A percentile compares a stretch with the other conserved stretches of the same genome.
phyloP scores from a whole-genome alignment of 805 yeast genomes.

The Brettanomyces naardenensis region DNA sequence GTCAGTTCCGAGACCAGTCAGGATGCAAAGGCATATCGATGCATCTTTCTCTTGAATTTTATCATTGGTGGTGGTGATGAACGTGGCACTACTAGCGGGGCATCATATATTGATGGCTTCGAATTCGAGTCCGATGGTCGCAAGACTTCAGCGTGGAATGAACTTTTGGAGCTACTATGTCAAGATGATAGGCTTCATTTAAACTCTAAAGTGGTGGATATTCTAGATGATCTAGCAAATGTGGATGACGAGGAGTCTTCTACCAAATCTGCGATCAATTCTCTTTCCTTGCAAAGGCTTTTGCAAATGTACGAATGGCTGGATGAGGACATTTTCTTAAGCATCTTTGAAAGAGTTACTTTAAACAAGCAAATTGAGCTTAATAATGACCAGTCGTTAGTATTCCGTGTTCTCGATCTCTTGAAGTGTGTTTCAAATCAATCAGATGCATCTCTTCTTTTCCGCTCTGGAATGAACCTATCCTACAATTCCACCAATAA shows the following conservation, averaged over 20 bases:
- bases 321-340: neutral
- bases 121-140: neutral
- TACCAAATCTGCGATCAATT: neutral
- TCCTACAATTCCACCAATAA: slow-evolving; percentile 8
- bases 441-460: slow-evolving; percentile 1
- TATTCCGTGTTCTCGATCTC: slow-evolving; percentile 4
- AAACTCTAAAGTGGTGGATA: neutral
- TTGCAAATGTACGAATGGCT: neutral
- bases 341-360: slow-evolving; percentile 5
- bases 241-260: neutral
- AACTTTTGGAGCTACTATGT: neutral
- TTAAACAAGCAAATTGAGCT: slow-evolving; percentile 6
- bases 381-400: slow-evolving; percentile 4
- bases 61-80: neutral
- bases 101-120: neutral
- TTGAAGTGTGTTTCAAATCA: neutral
- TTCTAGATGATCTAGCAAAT: slow-evolving; percentile 1
- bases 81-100: neutral
- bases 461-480: slow-evolving; percentile 12
- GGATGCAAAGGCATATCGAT: neutral
- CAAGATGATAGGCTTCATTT: neutral
- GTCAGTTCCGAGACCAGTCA: neutral
- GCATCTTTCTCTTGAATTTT: slow-evolving; percentile 1
- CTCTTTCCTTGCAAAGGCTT: neutral
- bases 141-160: neutral